phyloP scores from a whole-genome alignment of 306 rosid genomes.

The Macrotyloma uniflorum region DNA sequence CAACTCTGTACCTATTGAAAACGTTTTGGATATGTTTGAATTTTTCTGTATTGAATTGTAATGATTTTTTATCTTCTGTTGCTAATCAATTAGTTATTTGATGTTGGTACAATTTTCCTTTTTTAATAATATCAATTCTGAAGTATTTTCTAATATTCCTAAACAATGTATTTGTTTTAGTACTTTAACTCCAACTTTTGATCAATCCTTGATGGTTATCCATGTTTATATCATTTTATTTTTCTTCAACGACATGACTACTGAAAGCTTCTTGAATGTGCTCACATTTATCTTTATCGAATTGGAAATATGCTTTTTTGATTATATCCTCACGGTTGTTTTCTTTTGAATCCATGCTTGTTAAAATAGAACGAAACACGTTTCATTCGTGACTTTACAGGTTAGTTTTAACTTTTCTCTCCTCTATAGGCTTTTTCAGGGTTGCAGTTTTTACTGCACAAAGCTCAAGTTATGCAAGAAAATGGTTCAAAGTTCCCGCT shows the following conservation, averaged over 20 bases:
- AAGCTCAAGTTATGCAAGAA: slow-evolving; percentile 62
- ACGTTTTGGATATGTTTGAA: neutral
- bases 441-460: slow-evolving; percentile 74
- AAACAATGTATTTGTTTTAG: neutral
- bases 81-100: slow-evolving; percentile 1
- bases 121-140: neutral
- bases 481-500: slow-evolving; percentile 62
- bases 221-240: neutral
- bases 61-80: neutral
- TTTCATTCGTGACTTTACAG: neutral
- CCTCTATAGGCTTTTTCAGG: slow-evolving; percentile 76
- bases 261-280: neutral
- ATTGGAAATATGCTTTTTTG: neutral
- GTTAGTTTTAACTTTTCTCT: slow-evolving; percentile 25
- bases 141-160: neutral
- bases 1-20: neutral
- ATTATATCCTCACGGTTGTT: neutral
- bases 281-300: neutral
- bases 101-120: neutral
- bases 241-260: neutral
- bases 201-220: neutral
- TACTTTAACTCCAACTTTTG: neutral
- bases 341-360: neutral
- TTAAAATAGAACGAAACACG: neutral
- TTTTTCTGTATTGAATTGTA: neutral